Percentiles rank a stretch among this genome's conserved stretches.
phyloP scores from a whole-genome alignment of 257 asterid species.

The Solanum chaucha region DNA sequence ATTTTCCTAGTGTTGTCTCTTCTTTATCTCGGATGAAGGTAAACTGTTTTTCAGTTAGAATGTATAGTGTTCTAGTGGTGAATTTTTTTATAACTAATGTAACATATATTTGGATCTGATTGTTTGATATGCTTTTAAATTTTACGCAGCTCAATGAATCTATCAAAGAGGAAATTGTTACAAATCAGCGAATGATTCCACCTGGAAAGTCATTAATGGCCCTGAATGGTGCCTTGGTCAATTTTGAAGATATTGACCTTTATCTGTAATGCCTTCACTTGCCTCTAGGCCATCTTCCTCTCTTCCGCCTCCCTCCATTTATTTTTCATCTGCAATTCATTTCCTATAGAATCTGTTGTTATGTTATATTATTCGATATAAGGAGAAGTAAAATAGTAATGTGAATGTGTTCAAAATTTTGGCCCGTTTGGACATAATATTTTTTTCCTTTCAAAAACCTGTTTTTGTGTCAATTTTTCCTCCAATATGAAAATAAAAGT shows the following conservation, averaged over 20 bases:
- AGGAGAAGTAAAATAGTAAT: neutral
- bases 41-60: slow-evolving; percentile 7
- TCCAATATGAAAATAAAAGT: neutral
- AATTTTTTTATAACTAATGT: neutral
- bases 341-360: neutral
- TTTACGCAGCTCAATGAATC: slow-evolving; percentile 78
- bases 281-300: slow-evolving; percentile 1
- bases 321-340: neutral
- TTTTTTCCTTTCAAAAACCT: neutral
- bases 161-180: slow-evolving; percentile 84
- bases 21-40: slow-evolving; percentile 96
- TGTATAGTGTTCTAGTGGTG: slow-evolving; percentile 3
- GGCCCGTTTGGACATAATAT: neutral
- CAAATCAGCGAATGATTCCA: slow-evolving; percentile 95
- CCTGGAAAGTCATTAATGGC: slow-evolving; percentile 99
- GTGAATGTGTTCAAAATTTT: neutral
- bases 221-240: slow-evolving; percentile 92
- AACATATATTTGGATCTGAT: slow-evolving; percentile 13
- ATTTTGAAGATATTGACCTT: slow-evolving; percentile 91
- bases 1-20: slow-evolving; percentile 90
- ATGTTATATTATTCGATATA: neutral
- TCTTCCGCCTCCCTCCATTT: neutral
- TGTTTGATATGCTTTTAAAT: slow-evolving; percentile 8
- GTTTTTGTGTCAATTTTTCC: neutral
- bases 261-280: slow-evolving; percentile 59